phyloP scores from a whole-genome alignment of 768 basidiomycete genomes.

The Mycena floridula region DNA sequence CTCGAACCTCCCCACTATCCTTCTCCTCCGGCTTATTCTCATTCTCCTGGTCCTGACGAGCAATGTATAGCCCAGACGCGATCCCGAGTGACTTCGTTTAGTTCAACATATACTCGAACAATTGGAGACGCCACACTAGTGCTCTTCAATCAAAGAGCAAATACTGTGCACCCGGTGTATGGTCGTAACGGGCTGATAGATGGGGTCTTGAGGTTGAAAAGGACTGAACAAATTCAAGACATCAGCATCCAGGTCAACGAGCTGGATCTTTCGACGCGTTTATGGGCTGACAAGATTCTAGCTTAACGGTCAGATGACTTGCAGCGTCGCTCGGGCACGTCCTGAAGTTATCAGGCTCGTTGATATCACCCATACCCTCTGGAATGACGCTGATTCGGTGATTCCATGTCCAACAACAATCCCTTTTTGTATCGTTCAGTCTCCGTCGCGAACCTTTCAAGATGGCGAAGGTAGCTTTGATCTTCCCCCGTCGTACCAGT shows the following conservation, averaged over 20 bases:
- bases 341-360: slow-evolving; percentile 27
- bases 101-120: too few relatives aligned
- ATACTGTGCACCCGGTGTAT: slow-evolving; percentile 33
- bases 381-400: slow-evolving; percentile 17
- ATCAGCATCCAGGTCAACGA: slow-evolving; percentile 40
- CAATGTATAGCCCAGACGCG: too few relatives aligned
- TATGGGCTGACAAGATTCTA: slow-evolving; percentile 11
- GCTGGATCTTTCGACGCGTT: not conserved
- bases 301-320: slow-evolving; percentile 38
- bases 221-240: slow-evolving; percentile 29
- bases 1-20: too few relatives aligned
- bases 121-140: too few relatives aligned
- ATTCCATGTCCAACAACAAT: slow-evolving; percentile 18
- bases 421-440: slow-evolving; percentile 14
- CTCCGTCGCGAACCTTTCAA: slow-evolving; percentile 4
- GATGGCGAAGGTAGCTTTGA: not conserved
- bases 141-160: too few relatives aligned
- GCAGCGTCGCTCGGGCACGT: slow-evolving; percentile 31
- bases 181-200: slow-evolving; percentile 33
- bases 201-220: slow-evolving; percentile 38
- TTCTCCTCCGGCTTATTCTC: slow-evolving; percentile 62
- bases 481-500: slow-evolving; percentile 8
- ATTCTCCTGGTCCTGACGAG: slow-evolving; percentile 33
- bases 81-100: too few relatives aligned
- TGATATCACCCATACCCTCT: slow-evolving; percentile 26